Evolutionary conservation across 352 stramenopile species (phyloP), one percentile per base, ranked within the genome.

Genomic region (Phytophthora pinifolia): DNA sequence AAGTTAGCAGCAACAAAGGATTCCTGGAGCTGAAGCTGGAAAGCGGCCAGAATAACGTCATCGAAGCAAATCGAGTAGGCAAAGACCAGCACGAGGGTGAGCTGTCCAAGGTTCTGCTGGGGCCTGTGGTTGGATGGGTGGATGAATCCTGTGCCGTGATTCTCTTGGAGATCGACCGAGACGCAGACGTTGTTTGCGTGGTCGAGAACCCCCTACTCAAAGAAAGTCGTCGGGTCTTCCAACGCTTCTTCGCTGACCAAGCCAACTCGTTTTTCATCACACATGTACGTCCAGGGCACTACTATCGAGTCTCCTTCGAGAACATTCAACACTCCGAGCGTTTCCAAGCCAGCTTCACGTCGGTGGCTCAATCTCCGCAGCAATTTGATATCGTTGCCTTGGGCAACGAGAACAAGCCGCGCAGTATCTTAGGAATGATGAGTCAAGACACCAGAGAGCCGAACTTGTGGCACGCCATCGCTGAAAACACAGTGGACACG

Each of bases 111-210:
- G 76, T 89, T 3, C 48, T 90, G 9, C 9, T 88, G 5, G 84
- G 84, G 7, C 84, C 82, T 0, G 66, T 94, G n/a, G 56, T 94
- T 4, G 82, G 84, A 6, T 82, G 77, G 62, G 84, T 92, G 1
- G 75, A 88, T 22, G 70, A 72, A 1, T 66, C 57, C 3, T 84
- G 74, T 31, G 74, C 71, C 9, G 70, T 78, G 9, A 59, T 94
- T 22, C 63, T 94, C 1, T 61, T 92, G 12, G 84, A 94, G 48
- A 50, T 92, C 8, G 79, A 91, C 35, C 64, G 69, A 34, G 54
- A 76, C 6, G 63, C 70, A 10, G 71, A 84, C 27, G 37, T 94
- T 32, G 59, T 74, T 7, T 90, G 78, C 38, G 47, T 74, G 2
- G 52, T 88, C n/a, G 54, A 60, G 15, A 86, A 89, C 29, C 22